Percentiles rank a stretch among this genome's conserved stretches.
phyloP scores from a whole-genome alignment of 768 basidiomycete genomes.

The Trametopsis cervina region DNA sequence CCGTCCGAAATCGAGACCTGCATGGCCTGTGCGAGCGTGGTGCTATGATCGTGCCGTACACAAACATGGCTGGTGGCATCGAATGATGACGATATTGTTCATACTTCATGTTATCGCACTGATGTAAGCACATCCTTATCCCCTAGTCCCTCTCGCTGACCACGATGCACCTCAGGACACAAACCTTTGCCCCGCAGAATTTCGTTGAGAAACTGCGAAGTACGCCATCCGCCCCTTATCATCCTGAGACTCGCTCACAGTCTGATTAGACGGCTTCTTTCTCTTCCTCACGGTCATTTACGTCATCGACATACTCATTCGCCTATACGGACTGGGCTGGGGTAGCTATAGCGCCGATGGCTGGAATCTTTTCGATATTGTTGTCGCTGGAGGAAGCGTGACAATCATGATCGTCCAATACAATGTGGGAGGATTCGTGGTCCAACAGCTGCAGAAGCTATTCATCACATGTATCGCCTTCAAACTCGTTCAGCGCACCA shows the following conservation, averaged over 20 bases:
- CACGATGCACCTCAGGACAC: constrained; percentile 79
- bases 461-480: constrained; percentile 91
- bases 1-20: constrained; percentile 60
- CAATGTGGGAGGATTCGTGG: constrained; percentile 38
- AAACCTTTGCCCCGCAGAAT: constrained; percentile 54
- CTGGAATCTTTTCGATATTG: constrained; percentile 89
- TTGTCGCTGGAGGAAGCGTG: constrained; percentile 76
- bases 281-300: constrained; percentile 68
- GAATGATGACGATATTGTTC: constrained; percentile 72
- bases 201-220: constrained; percentile 52
- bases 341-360: constrained; percentile 80
- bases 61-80: constrained; percentile 93
- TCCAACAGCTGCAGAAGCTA: constrained; percentile 74
- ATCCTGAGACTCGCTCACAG: background rate
- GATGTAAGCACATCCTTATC: constrained; percentile 69
- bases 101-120: constrained; percentile 75
- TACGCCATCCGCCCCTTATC: constrained; percentile 26
- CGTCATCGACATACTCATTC: constrained; percentile 66
- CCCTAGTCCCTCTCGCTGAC: too few species aligned
- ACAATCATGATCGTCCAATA: constrained; percentile 71
- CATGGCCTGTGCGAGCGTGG: constrained; percentile 58
- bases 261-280: constrained; percentile 64
- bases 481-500: constrained; percentile 87
- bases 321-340: constrained; percentile 83
- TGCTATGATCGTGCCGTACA: constrained; percentile 87